Conservation (phyloP, 352 stramenopile species). For the Globisporangium ultimum region DNA sequence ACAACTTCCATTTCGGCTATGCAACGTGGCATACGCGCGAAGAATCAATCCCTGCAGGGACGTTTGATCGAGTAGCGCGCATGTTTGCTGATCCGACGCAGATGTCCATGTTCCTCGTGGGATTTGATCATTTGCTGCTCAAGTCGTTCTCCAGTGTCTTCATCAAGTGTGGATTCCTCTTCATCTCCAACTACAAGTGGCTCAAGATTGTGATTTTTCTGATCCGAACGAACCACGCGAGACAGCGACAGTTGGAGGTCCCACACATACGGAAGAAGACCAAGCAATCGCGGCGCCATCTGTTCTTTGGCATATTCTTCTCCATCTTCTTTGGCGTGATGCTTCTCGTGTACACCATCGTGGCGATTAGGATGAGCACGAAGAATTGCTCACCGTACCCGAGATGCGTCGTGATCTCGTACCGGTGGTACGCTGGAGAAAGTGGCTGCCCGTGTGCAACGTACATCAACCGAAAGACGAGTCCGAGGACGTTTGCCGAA, state of each 20-base stretch:
- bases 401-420: constrained; percentile 38
- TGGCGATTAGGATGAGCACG: constrained; percentile 23
- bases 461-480: constrained; percentile 30
- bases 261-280: constrained; percentile 4
- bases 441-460: constrained; percentile 31
- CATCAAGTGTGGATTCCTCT: constrained; percentile 35
- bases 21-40: constrained; percentile 22
- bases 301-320: constrained; percentile 27
- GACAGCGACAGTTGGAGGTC: constrained; percentile 12
- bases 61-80: constrained; percentile 32
- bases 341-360: constrained; percentile 28
- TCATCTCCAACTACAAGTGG: constrained; percentile 50
- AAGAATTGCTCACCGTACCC: constrained; percentile 24
- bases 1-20: constrained; percentile 40
- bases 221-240: constrained; percentile 22
- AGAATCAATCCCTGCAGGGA: constrained; percentile 23
- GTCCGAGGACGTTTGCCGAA: constrained; percentile 25
- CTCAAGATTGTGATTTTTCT: constrained; percentile 34
- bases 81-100: constrained; percentile 34
- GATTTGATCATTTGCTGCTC: constrained; percentile 32
- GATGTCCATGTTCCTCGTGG: constrained; percentile 30
- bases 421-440: constrained; percentile 27
- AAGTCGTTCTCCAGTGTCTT: constrained; percentile 26
- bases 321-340: constrained; percentile 34
- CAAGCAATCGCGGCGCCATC: constrained; percentile 24